Evolutionary conservation across 176 grass and related monocot species (phyloP), one percentile per base, ranked within the genome.

Genomic region (Calamus simplicifolius): DNA sequence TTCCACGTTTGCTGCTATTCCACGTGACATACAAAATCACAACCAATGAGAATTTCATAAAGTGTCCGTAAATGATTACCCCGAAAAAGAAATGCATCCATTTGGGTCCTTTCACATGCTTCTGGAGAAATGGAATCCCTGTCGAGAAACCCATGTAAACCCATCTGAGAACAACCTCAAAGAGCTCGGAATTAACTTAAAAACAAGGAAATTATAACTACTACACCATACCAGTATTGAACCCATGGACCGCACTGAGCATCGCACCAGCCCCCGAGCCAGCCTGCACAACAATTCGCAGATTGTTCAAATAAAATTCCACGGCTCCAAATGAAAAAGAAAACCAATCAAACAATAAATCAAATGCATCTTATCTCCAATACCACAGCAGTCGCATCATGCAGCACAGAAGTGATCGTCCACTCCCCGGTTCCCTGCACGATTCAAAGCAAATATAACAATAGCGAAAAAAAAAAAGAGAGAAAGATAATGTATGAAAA

Each of bases 51-150:
- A 57, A 10, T 56, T 29, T 57, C 13, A 7, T 12, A 35, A 43
- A 7, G 3, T 43, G 6, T 13, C 0, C 2, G 35, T 2, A 21
- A 43, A 58, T 13, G 26, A 61, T 76, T 85, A 98, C 93, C 75
- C 81, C 87, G 50, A 90, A 52, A 70, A 90, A 62, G 3, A 98
- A 58, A 29, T 88, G 93, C 73, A 92, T 53, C 93, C 81, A 98
- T 74, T 88, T 92, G 14, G 84, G 73, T 3, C 87, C 93, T 67
- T 77, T 92, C 58, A 92, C 87, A 68, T 92, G 84, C 73, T 92
- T 98, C 66, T 85, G 93, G 60, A 98, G 66, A 75, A 88, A 88
- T 16, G 87, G 87, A 62, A 98, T 85, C 38, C 81, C 87, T 98
- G 66, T 38, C 12, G 25, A 6, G 48, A 18, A 12, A 43, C 13